phyloP scores from a whole-genome alignment of 192 early-diverging fungal genomes.

The Coemansia sp. region DNA sequence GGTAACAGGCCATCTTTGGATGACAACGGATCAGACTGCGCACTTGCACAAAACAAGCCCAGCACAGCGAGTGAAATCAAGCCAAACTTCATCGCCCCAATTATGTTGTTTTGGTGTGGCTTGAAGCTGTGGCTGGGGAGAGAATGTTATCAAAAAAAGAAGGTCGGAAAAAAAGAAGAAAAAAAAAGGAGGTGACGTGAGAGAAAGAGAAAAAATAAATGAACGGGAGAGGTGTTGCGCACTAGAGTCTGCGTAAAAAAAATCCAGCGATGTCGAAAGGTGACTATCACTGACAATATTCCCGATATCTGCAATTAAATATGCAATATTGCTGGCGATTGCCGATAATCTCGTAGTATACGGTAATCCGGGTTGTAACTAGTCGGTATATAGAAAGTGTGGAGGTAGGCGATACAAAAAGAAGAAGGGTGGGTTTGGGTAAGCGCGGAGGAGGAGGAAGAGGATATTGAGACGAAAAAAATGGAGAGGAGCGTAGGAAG shows the following conservation, averaged over 20 bases:
- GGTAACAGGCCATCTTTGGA: background rate
- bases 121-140: background rate
- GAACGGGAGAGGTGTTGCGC: background rate
- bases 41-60: constrained; percentile 3
- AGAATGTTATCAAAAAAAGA: background rate
- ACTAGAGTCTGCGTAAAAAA: background rate
- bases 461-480: background rate
- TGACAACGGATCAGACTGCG: background rate
- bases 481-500: background rate
- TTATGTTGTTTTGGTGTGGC: background rate
- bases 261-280: background rate
- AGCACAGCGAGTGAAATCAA: constrained; percentile 15
- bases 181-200: background rate
- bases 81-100: constrained; percentile 18
- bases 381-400: background rate
- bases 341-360: background rate
- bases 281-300: background rate
- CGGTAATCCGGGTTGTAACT: background rate
- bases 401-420: background rate
- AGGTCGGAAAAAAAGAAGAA: background rate
- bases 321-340: background rate
- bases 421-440: background rate
- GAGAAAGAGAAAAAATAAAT: background rate
- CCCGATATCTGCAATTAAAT: background rate
- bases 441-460: background rate